Evolutionary conservation across 352 stramenopile species (phyloP), one percentile per base, ranked within the genome.

Genomic region (Globisporangium echinulatum): DNA sequence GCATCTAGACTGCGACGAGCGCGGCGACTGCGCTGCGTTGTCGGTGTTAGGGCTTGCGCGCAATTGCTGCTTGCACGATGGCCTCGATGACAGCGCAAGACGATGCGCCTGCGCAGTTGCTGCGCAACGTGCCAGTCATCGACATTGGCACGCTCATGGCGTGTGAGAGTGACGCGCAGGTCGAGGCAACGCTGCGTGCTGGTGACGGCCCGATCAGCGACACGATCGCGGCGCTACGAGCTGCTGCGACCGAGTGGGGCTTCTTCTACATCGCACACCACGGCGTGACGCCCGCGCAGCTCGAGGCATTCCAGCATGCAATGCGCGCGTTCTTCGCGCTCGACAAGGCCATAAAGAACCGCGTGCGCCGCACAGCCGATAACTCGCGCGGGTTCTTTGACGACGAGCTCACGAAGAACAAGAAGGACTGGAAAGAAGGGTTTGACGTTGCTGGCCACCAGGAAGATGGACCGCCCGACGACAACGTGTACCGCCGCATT

Each of bases 191-290:
- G n/a, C 59, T 79, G 48, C 56, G 46, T 9, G 44, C 60, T 5
- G 25, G 43, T 2, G 43, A 64, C 6, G 50, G 68, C 11, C 39
- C 48, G 49, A 49, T 87, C 14, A 37, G 17, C 13, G 47, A 55
- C 54, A 75, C 66, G 66, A 68, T 97, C 54, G 62, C 67, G 3
- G 59, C 73, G 25, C 58, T 85, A 10, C 72, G 64, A 36, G 56
- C 59, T 2, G 91, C 90, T 0, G 91, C 85, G 52, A 71, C 68
- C 33, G 76, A 88, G 49, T 97, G 79, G 78, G 92, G 92, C 7
- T 98, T 98, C 72, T 98, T 98, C 70, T 94, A 98, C 74, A 80
- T 98, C 50, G 62, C 77, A 2, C 87, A 92, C 71, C 88, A 97
- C 63, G 80, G 77, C 0, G 66, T 97, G 19, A 63, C 77, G 0